Evolutionary conservation across 2,329 filamentous ascomycete genomes (phyloP), one percentile per base, ranked within the genome.

Genomic region (Cladophialophora psammophila): DNA sequence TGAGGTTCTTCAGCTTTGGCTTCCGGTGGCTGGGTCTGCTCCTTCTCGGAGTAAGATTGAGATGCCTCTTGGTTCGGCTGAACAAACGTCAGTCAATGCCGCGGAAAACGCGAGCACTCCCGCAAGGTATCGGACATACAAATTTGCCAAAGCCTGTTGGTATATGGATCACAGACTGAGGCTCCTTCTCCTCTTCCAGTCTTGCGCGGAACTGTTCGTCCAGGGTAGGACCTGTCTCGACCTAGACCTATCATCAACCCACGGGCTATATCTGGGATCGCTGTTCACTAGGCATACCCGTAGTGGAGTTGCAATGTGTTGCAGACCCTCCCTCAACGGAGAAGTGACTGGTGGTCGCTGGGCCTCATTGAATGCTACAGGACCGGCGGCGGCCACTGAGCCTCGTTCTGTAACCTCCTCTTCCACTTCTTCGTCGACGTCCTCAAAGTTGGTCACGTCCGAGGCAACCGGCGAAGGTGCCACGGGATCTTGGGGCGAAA

Each of bases 101-200:
- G 36, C 35, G n/a, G 40, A 42, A n/a, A 12, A 38, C 60, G 34
- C 13, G 42, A 26, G 15, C 57, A 31, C 32, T 12, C 26, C 45
- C 4, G 18, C 45, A 3, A 3, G 45, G 4, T 50, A 26, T 50
- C 12, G 20, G 36, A 59, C 66, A 48, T 67, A 69, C 69, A 58
- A 95, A 96, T 72, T 87, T 87, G 64, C 88, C 86, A 78, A 95
- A 97, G 69, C 90, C 92, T 71, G 92, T 85, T 0, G 94, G 93
- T 15, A 92, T 92, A 82, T 97, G 94, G 72, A 97, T 97, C 63
- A 96, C 94, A 1, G 94, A 97, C 61, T 92, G 86, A 31, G 93
- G 90, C 72, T 80, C 76, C 60, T 80, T 80, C 63, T 94, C 92
- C 71, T 96, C 92, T 68, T 88, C 89, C 31, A 86, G 85, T 61